Evolutionary conservation across 805 yeast genomes (phyloP).

Genomic region (Metschnikowia reukaufii): DNA sequence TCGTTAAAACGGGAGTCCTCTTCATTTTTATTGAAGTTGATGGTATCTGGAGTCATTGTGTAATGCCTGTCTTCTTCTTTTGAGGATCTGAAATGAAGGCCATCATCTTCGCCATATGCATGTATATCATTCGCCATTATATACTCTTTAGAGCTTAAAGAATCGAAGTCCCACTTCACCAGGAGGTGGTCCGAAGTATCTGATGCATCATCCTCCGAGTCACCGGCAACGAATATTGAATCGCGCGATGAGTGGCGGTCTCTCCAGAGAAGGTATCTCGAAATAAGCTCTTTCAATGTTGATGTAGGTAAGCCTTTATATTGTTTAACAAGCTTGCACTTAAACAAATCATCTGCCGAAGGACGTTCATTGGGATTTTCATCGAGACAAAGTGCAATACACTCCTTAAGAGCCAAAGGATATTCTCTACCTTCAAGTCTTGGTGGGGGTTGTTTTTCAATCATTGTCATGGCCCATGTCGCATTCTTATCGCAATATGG

Average conservation of each 20-base stretch:
- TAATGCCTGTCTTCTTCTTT: slow-evolving; percentile 26
- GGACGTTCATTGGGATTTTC: slow-evolving; percentile 91
- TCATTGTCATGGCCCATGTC: slow-evolving; percentile 88
- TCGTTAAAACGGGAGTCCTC: slow-evolving; percentile 18
- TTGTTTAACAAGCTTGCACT: slow-evolving; percentile 66
- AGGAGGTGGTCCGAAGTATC: slow-evolving; percentile 29
- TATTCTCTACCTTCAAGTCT: slow-evolving; percentile 88
- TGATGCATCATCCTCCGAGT: slow-evolving; percentile 20
- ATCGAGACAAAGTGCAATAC: slow-evolving; percentile 87
- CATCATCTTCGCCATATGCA: slow-evolving; percentile 25
- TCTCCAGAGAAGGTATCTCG: slow-evolving; percentile 73
- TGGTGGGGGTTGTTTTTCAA: slow-evolving; percentile 92
- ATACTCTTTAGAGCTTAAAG: slow-evolving; percentile 70
- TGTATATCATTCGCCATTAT: slow-evolving; percentile 69
- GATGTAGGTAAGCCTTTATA: slow-evolving; percentile 61
- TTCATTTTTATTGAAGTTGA: slow-evolving; percentile 4
- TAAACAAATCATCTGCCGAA: slow-evolving; percentile 78
- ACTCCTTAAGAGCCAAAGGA: slow-evolving; percentile 73
- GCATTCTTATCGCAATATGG: slow-evolving; percentile 97
- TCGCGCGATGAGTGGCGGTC: slow-evolving; percentile 60
- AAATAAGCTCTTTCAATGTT: slow-evolving; percentile 69
- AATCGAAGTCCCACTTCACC: slow-evolving; percentile 89
- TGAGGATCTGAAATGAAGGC: slow-evolving; percentile 27
- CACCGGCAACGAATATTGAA: slow-evolving; percentile 37
- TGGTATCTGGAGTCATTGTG: slow-evolving; percentile 29